Conservation (phyloP, 2,329 filamentous ascomycete species). For the Penicillium sp. region DNA sequence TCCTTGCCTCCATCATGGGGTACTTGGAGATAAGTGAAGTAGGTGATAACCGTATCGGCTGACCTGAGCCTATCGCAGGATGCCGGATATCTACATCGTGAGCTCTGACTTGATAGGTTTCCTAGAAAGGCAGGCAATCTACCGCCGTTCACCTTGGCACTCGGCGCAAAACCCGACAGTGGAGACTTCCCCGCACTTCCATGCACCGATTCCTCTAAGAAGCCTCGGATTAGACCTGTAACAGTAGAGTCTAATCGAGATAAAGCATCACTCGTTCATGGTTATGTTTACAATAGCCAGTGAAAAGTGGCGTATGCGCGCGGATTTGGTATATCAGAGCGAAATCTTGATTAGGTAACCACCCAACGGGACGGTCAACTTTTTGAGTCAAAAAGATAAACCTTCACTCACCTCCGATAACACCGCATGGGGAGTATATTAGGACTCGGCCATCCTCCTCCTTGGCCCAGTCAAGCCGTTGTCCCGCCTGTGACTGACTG, state of each 20-base stretch:
- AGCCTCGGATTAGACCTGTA: constrained; percentile 1
- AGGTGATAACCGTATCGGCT: background rate
- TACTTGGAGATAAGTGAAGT: background rate
- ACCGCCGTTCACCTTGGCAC: constrained; percentile 2
- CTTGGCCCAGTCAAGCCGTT: background rate
- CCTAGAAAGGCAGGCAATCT: constrained; percentile 12
- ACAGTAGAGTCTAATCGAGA: background rate
- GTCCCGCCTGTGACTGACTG: background rate
- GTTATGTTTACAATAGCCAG: background rate
- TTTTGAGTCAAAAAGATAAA: background rate
- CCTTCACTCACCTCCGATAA: background rate
- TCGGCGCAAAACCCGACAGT: constrained; percentile 7
- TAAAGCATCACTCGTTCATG: background rate
- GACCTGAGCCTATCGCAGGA: background rate
- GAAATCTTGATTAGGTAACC: constrained; percentile 11
- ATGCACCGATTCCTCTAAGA: background rate
- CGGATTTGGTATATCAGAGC: constrained; percentile 5
- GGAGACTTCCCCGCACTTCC: constrained; percentile 13
- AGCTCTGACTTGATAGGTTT: constrained; percentile 12
- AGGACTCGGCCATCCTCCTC: background rate
- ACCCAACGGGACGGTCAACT: background rate
- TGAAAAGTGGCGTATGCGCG: background rate
- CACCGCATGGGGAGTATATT: background rate
- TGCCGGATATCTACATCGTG: background rate
- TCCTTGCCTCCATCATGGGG: background rate